Base-by-base conservation (phyloP, 2,329 filamentous ascomycete species). In the Trichoderma gracile region DNA sequence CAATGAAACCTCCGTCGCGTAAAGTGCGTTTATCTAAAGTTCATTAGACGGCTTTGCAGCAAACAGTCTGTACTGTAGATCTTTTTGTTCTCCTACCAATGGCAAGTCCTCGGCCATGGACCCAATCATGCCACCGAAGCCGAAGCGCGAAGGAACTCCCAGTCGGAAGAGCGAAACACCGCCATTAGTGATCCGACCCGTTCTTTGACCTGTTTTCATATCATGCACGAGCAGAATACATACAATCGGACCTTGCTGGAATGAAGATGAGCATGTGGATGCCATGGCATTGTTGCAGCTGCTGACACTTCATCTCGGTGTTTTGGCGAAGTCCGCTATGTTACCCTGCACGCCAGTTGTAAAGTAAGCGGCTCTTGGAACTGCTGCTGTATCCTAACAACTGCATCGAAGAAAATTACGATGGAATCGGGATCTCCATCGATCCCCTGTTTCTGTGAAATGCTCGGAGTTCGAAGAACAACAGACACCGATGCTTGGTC, bases 191-290 rank as follows among this genome's bases (percentile, higher is more conserved):
- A 45, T 23, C 54, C 9, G 5, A 9, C 15, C 45, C n/a, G 19
- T 23, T 30, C 19, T 9, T 9, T 15, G 12, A 23, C 14, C n/a
- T 19, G 1, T 6, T n/a, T 30, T 5, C 10, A 30, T 8, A 33
- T n/a, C 1, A 14, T 50, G 19, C 4, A 19, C 2, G 12, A 3
- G 12, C 12, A 14, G 12, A 38, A 14, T 38, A 4, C 12, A 14
- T 5, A 2, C 9, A 33, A 10, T 12, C 19, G 4, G 12, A 19
- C 5, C 5, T 33, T 7, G 0, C 3, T n/a, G 3, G 0, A 33
- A 12, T 12, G 25, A 0, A 14, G 25, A 30, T 25, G 2, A 12
- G 12, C 2, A 30, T 33, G 17, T 1, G 5, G 17, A 19, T 30
- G 7, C 5, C 12, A n/a, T 17, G 12, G 4, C 25, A 12, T 4